These are phyloP conservation scores for Pleomassaria siparia DNA, from an alignment of 2,329 filamentous ascomycete species.

Conservation along the genomic window DNA sequence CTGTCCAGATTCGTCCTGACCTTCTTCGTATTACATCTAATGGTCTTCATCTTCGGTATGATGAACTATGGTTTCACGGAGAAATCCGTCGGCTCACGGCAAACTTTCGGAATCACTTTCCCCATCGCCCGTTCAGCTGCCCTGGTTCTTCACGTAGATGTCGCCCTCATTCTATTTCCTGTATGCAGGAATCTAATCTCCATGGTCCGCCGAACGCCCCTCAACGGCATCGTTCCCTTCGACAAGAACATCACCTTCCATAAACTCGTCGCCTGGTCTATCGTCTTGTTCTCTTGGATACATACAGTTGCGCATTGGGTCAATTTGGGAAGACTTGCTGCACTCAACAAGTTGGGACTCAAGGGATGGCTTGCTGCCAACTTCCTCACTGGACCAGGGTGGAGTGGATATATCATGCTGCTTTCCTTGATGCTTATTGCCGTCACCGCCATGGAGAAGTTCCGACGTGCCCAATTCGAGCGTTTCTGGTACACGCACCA, in stretches of 20 bases:
- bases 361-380: constrained; percentile 77
- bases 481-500: constrained; percentile 92
- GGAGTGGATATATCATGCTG: constrained; percentile 86
- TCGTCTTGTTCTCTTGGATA: constrained; percentile 85
- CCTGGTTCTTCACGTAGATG: constrained; percentile 77
- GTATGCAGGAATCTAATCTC: constrained; percentile 85
- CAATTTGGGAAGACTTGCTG: constrained; percentile 77
- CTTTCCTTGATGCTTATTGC: constrained; percentile 77
- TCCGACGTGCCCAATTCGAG: constrained; percentile 78
- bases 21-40: constrained; percentile 71
- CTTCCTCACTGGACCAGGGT: constrained; percentile 76
- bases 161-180: constrained; percentile 76
- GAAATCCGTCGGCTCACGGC: constrained; percentile 65
- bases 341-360: constrained; percentile 74
- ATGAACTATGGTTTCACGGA: constrained; percentile 78
- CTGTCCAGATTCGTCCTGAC: constrained; percentile 69
- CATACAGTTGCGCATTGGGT: constrained; percentile 87
- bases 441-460: constrained; percentile 74
- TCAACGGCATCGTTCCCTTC: constrained; percentile 85
- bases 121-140: constrained; percentile 75
- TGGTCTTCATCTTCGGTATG: constrained; percentile 79
- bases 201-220: constrained; percentile 73
- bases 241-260: constrained; percentile 90
- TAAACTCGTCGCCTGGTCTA: constrained; percentile 82
- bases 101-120: constrained; percentile 74